Evolutionary conservation across 225 moss, liverwort and hornwort genomes (phyloP), one percentile per base, ranked within the genome.

Genomic region (Polytrichum commune): DNA sequence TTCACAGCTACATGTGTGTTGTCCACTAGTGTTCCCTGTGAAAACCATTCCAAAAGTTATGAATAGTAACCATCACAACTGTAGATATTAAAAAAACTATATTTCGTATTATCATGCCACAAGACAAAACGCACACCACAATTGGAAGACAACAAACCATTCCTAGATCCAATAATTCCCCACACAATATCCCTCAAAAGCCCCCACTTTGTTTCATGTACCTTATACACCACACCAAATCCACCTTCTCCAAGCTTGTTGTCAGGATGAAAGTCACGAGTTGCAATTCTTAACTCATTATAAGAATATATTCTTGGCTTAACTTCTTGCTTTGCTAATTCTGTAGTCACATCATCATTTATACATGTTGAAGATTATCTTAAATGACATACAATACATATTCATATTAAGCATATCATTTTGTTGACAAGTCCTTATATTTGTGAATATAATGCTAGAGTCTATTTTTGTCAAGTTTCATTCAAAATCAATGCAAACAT

Each of bases 181-280:
- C 26, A 54, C 5, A 26, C 1, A 1, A 23, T 0, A 33, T 27
- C 70, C 22, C 32, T 65, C n/a, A 25, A 29, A 20, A 25, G 6
- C 1, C n/a, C n/a, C 10, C 8, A 8, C 24, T 4, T 20, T 2
- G 38, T 63, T 28, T 29, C 19, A 7, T 57, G 68, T 72, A 86
- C 85, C 82, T 80, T 86, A 72, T 82, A 82, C 7, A 86, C 85
- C 54, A 79, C 58, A 57, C 85, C 85, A 77, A 79, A 86, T 32
- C 82, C 79, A 62, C 85, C 85, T 79, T 82, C 76, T 54, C 82
- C 85, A 72, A 86, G 71, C 66, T 77, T 86, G 63, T 30, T 79
- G 16, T 79, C 79, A 6, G 67, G 55, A 69, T 79, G 77, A 61
- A 86, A 86, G 54, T 86, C 82, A 66, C 76, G 73, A 58, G 85